Evolutionary conservation across 208 protist genomes (phyloP), one percentile per base, ranked within the genome.

Genomic region (Leptomonas seymouri): DNA sequence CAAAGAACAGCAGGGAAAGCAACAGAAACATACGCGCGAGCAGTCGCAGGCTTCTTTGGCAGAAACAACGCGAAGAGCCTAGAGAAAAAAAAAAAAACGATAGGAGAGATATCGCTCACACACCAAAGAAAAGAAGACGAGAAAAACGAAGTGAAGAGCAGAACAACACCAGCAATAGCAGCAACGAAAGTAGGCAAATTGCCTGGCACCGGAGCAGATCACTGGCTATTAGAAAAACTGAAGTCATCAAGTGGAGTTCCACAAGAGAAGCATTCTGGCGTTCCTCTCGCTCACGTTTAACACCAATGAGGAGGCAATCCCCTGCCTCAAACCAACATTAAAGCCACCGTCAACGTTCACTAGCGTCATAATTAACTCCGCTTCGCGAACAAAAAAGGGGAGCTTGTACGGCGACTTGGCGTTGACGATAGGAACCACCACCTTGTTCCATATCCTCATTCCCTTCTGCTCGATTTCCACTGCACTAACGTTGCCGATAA

Each of bases 391-490:
- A n/a, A 74, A 61, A 16, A 46, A 41, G 3, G 75, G 79, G 14
- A 90, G 30, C n/a, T 34, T 36, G 20, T 78, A 25, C 7, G 78
- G 60, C 25, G 80, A 79, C 5, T 51, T 16, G 8, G 55, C 45
- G 61, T 89, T 91, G 45, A 77, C 31, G 20, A 85, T 9, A 15
- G 83, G 86, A 27, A 82, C 66, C 0, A 70, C 44, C 8, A 81
- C 6, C 7, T 50, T 20, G 49, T 87, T 89, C 34, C 81, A 57
- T 25, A 78, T 25, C 25, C 34, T 48, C 36, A 20, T 41, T 12
- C 81, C 9, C 21, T 76, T 51, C 12, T 74, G 5, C 39, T 46
- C 72, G 15, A 88, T 39, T 21, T 74, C 36, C 4, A 44, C 28
- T 7, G 21, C 46, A 55, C 80, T 65, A 12, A 89, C 21, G n/a